Percentiles rank a stretch among this genome's conserved stretches.
Conservation (phyloP, 345 rosid genomes). For the Iberis pinnata region DNA sequence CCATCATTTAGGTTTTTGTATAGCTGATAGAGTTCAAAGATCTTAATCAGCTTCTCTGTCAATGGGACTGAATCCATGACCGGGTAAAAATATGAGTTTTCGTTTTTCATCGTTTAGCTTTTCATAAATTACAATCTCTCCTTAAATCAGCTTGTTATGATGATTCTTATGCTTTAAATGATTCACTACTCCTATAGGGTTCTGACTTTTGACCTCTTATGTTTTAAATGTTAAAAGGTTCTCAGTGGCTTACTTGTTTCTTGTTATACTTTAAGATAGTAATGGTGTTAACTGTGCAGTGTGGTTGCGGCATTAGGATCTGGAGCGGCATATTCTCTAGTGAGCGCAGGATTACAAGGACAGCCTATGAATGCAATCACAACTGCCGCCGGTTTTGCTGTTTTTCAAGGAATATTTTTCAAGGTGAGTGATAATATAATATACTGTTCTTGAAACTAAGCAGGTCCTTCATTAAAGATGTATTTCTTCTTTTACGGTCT, state of each 20-base stretch:
- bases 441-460: conserved; percentile 15
- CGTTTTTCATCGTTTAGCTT: not conserved
- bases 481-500: not conserved
- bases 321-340: conserved; percentile 73
- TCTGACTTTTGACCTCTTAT: conserved; percentile 5
- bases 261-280: not conserved
- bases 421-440: conserved; percentile 43
- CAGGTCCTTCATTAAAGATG: not conserved
- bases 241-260: not conserved
- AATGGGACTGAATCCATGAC: not conserved
- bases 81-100: not conserved
- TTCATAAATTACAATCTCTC: not conserved
- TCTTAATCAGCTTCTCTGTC: conserved; percentile 9
- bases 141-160: not conserved
- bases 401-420: conserved; percentile 73
- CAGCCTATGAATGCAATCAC: conserved; percentile 57
- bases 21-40: not conserved
- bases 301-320: conserved; percentile 96
- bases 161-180: conserved; percentile 1
- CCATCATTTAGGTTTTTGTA: not conserved
- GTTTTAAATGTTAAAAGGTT: not conserved
- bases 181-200: too few relatives aligned
- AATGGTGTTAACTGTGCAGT: conserved; percentile 38
- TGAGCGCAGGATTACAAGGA: conserved; percentile 77
- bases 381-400: conserved; percentile 72